phyloP scores from a whole-genome alignment of 2,329 filamentous ascomycete species.

The Pleurostoma richardsiae region DNA sequence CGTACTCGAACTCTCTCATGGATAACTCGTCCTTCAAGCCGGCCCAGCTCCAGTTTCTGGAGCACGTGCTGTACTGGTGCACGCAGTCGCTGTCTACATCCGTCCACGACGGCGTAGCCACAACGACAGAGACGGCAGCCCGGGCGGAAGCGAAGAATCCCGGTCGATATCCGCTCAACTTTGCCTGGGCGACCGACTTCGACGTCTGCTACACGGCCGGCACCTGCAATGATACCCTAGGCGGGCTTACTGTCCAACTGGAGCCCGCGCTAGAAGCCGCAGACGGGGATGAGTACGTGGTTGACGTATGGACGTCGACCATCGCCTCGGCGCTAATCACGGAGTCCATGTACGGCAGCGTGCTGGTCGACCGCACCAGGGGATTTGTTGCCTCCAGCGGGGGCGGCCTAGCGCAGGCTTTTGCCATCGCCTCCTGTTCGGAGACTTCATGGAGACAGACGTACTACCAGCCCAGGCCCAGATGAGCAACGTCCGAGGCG shows the following conservation, averaged over 20 bases:
- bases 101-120: slow-evolving; percentile 6
- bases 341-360: slow-evolving; percentile 10
- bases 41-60: slow-evolving; percentile 11
- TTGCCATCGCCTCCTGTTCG: slow-evolving; percentile 8
- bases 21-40: slow-evolving; percentile 6
- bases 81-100: slow-evolving; percentile 10
- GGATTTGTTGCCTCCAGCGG: slow-evolving; percentile 11
- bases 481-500: slow-evolving; percentile 5
- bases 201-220: slow-evolving; percentile 9
- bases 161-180: slow-evolving; percentile 5
- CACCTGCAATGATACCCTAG: slow-evolving; percentile 11
- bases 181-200: slow-evolving; percentile 6
- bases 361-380: slow-evolving; percentile 9
- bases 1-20: slow-evolving; percentile 10
- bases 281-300: slow-evolving; percentile 2
- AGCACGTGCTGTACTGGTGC: slow-evolving; percentile 13
- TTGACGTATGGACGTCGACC: slow-evolving; percentile 11
- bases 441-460: slow-evolving; percentile 7
- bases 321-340: slow-evolving; percentile 4
- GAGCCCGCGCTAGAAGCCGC: slow-evolving; percentile 3
- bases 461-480: slow-evolving; percentile 6
- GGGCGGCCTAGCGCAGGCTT: slow-evolving; percentile 10
- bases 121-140: not conserved
- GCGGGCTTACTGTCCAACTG: slow-evolving; percentile 3
- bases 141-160: not conserved